Base-by-base conservation (phyloP, 371 early-diverging fungal genomes). In the Saksenaea vasiformis region DNA sequence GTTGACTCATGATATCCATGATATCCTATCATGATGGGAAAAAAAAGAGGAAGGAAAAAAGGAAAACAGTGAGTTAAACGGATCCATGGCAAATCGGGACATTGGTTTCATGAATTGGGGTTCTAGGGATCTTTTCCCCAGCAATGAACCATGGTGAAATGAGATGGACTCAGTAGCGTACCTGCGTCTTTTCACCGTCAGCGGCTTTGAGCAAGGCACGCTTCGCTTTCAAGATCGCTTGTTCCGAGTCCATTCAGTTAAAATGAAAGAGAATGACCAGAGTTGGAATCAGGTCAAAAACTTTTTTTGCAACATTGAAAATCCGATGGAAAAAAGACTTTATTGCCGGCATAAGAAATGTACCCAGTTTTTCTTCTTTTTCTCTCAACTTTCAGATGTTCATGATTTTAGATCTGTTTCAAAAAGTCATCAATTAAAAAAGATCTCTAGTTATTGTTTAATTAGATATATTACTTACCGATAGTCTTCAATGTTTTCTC, bases 401-500 rank as follows among this genome's bases (percentile, higher is more conserved):
- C 9, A 47, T 22, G 7, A 47, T 47, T 22, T 47, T 47, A 19
- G 17, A 47, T 24, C 51, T 47, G 51, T 22, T 22, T 1, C 9
- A 47, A 19, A 22, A n/a, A n/a, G n/a, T 19, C 17, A 8, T 17
- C 9, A 19, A 9, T 47, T 22, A 47, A 22, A n/a, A 3, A 17
- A 9, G 51, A 9, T 10, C 22, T 22, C 22, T 22, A 31, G 7
- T 31, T 31, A 31, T 22, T 47, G 51, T 10, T 47, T 17, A 41
- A 41, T 17, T 17, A 15, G n/a, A 1, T 22, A 3, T 47, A 10
- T 10, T 41, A n/a, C 62, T 47, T 47, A 47, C 51, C 51, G 51
- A 60, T 73, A 73, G 58, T 60, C 70, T 38, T 73, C 74, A 54
- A 73, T 73, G 38, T 73, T 73, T 31, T 73, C 74, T 63, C 65